phyloP scores from a whole-genome alignment of 73 alveolate genomes.

The Diophrys sp. region DNA sequence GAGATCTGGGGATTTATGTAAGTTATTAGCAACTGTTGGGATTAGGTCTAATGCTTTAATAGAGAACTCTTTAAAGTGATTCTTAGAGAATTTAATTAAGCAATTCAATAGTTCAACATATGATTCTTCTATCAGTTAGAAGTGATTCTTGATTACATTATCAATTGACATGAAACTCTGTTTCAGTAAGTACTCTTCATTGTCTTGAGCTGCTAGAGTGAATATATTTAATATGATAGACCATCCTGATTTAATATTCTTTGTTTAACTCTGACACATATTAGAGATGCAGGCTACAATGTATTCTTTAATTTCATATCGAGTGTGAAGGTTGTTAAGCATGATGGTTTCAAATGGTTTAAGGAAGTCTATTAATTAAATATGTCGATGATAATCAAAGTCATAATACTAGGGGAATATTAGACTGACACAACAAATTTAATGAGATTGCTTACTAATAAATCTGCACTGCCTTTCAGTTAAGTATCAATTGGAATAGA shows the following conservation, averaged over 20 bases:
- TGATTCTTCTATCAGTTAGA: constrained; percentile 30
- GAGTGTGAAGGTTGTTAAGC: constrained; percentile 46
- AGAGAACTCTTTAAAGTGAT: constrained; percentile 1
- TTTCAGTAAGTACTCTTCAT: no score
- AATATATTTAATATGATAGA: constrained; percentile 63
- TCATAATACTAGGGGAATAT: no score
- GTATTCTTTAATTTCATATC: constrained; percentile 61
- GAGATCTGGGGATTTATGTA: no score
- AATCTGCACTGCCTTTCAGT: no score
- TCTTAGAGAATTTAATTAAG: constrained; percentile 34
- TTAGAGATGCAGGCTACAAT: constrained; percentile 60
- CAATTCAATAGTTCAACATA: constrained; percentile 31
- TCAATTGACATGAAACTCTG: background rate
- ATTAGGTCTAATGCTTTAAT: no score
- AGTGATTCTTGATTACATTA: background rate
- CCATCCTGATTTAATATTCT: constrained; percentile 73
- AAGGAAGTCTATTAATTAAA: no score
- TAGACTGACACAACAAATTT: no score
- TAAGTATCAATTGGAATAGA: no score
- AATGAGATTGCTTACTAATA: no score
- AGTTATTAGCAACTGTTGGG: no score
- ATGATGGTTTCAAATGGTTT: constrained; percentile 81
- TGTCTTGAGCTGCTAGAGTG: constrained; percentile 68
- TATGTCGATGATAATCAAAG: no score
- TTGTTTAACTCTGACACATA: constrained; percentile 33